phyloP scores from a whole-genome alignment of 768 basidiomycete genomes.

The Rossbeevera mucosa region DNA sequence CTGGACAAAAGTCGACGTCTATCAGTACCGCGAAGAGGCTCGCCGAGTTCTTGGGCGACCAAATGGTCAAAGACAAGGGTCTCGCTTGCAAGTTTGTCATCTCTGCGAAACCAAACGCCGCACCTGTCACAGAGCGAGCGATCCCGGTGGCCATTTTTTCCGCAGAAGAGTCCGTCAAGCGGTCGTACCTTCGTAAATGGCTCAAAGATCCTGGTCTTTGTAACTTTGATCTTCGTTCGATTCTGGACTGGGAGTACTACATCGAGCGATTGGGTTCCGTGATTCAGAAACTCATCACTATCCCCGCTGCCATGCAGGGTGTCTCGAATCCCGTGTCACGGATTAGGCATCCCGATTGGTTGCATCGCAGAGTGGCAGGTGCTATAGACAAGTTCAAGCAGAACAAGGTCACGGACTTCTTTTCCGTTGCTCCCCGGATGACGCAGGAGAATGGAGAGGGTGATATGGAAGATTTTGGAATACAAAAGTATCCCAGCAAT shows the following conservation, averaged over 20 bases:
- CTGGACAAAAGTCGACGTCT: conserved; percentile 93
- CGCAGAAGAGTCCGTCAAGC: conserved; percentile 87
- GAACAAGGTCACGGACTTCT: conserved; percentile 96
- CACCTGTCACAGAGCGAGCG: conserved; percentile 95
- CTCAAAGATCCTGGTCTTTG: conserved; percentile 86
- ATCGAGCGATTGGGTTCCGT: conserved; percentile 96
- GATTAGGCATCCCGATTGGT: conserved; percentile 95
- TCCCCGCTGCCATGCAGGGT: conserved; percentile 98
- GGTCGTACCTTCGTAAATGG: conserved; percentile 91
- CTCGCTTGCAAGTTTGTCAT: conserved; percentile 99
- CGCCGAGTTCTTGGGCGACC: conserved; percentile 94
- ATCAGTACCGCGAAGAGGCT: conserved; percentile 94
- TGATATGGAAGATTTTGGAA: conserved; percentile 66
- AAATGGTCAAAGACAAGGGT: conserved; percentile 99
- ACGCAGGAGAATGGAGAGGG: conserved; percentile 7
- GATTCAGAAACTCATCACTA: conserved; percentile 98
- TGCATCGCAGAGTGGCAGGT: conserved; percentile 84
- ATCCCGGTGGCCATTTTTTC: conserved; percentile 97
- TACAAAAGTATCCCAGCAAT: conserved; percentile 20
- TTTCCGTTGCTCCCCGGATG: conserved; percentile 34
- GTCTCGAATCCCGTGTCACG: conserved; percentile 95
- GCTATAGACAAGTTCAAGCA: conserved; percentile 96
- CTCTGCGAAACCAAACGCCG: conserved; percentile 85
- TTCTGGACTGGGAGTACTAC: conserved; percentile 98
- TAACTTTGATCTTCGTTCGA: conserved; percentile 87